A percentile compares a stretch with the other conserved stretches of the same genome.
Conservation (phyloP, 345 rosid species). For the Aegle marmelos region DNA sequence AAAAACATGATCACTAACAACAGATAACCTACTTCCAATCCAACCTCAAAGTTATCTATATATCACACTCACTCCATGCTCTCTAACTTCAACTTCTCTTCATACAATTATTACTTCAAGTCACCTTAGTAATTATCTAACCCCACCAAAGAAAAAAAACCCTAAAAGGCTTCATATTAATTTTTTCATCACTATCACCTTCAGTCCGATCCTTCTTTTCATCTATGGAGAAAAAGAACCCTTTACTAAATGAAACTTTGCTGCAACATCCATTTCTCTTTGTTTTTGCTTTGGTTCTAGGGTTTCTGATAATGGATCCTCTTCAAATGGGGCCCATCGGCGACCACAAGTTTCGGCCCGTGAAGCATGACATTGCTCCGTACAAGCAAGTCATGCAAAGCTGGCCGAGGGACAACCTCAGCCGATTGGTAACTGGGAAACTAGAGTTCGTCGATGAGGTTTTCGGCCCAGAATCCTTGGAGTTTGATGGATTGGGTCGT, state of each 20-base stretch:
- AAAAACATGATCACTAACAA: slow-evolving; percentile 15
- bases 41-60: slow-evolving; percentile 8
- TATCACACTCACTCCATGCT: slow-evolving; percentile 1
- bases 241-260: slow-evolving; percentile 31
- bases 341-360: slow-evolving; percentile 72
- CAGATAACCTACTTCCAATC: slow-evolving; percentile 7
- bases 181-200: background rate
- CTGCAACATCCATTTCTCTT: slow-evolving; percentile 51
- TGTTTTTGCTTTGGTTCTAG: slow-evolving; percentile 43
- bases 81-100: background rate
- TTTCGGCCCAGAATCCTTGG: slow-evolving; percentile 91
- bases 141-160: background rate
- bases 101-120: background rate
- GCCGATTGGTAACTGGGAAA: slow-evolving; percentile 61
- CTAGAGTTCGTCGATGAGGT: slow-evolving; percentile 72
- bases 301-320: slow-evolving; percentile 67
- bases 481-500: slow-evolving; percentile 70
- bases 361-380: slow-evolving; percentile 82
- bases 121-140: too few species aligned
- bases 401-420: slow-evolving; percentile 83
- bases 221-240: slow-evolving; percentile 57
- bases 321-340: slow-evolving; percentile 75
- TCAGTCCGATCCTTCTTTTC: background rate
- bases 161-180: background rate
- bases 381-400: slow-evolving; percentile 73